A percentile compares a stretch with the other conserved stretches of the same genome.
Conservation (phyloP, 257 asterid species). For the Salvia miltiorrhiza region DNA sequence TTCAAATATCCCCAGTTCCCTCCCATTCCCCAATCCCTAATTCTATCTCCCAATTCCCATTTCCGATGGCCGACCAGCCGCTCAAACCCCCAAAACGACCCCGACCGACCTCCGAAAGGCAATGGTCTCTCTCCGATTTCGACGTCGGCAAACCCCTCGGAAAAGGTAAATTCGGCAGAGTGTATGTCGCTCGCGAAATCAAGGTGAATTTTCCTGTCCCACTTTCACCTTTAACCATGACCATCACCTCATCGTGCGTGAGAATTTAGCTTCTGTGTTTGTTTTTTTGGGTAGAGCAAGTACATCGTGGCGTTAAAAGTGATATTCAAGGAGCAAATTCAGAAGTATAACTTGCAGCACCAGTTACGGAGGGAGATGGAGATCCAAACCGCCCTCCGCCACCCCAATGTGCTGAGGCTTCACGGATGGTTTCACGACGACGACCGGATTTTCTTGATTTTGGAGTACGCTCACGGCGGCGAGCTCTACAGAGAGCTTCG, state of each 20-base stretch:
- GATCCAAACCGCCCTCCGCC: slow-evolving; percentile 72
- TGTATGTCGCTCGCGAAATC: slow-evolving; percentile 91
- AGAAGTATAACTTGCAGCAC: slow-evolving; percentile 67
- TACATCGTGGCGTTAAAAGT: slow-evolving; percentile 85
- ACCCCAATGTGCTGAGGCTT: slow-evolving; percentile 75
- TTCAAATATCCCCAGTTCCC: slow-evolving; percentile 28
- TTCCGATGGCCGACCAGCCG: slow-evolving; percentile 34
- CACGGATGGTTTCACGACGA: slow-evolving; percentile 93
- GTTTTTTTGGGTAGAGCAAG: slow-evolving; percentile 39
- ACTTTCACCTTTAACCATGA: neutral
- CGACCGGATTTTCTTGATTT: slow-evolving; percentile 66
- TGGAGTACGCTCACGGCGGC: slow-evolving; percentile 90
- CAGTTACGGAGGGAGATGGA: slow-evolving; percentile 92
- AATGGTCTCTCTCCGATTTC: slow-evolving; percentile 77
- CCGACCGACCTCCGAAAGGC: slow-evolving; percentile 21
- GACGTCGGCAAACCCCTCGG: slow-evolving; percentile 95
- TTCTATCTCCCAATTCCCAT: slow-evolving; percentile 6
- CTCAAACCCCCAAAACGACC: slow-evolving; percentile 47
- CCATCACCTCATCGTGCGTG: neutral
- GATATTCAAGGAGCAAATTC: slow-evolving; percentile 80
- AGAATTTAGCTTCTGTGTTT: neutral
- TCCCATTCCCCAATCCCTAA: slow-evolving; percentile 26
- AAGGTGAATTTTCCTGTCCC: slow-evolving; percentile 33
- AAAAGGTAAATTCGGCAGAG: slow-evolving; percentile 90
- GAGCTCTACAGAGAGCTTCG: slow-evolving; percentile 81